Conservation (phyloP, 2,329 filamentous ascomycete genomes). For the Pseudogymnoascus sp. region DNA sequence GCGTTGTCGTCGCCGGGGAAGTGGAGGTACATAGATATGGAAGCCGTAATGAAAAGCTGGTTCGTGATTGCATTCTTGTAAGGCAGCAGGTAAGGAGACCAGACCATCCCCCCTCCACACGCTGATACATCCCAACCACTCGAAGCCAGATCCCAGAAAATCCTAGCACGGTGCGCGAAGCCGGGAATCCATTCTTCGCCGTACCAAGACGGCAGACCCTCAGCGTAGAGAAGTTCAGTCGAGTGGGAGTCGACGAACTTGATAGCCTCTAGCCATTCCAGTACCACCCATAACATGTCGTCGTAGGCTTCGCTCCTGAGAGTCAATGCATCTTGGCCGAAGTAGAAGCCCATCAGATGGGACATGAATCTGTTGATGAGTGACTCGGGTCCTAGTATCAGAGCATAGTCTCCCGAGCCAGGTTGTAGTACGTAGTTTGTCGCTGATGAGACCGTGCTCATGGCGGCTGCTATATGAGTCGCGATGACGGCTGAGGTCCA, state of each 20-base stretch:
- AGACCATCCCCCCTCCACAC: conserved; percentile 83
- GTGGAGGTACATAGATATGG: conserved; percentile 80
- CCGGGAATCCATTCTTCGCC: conserved; percentile 66
- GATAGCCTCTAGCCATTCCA: conserved; percentile 80
- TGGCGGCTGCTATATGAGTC: conserved; percentile 68
- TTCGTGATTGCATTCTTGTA: conserved; percentile 99
- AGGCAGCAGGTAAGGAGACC: conserved; percentile 71
- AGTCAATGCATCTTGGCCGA: conserved; percentile 74
- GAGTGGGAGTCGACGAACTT: conserved; percentile 68
- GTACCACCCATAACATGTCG: conserved; percentile 91
- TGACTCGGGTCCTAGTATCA: conserved; percentile 55
- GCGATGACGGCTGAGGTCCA: conserved; percentile 86
- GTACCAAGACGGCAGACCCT: conserved; percentile 53
- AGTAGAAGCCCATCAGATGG: conserved; percentile 72
- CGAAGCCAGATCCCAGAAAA: conserved; percentile 78
- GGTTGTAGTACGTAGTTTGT: conserved; percentile 34
- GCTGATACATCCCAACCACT: conserved; percentile 74
- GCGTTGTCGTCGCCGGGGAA: conserved; percentile 74
- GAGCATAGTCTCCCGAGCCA: conserved; percentile 12
- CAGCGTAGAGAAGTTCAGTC: conserved; percentile 47
- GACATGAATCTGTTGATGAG: conserved; percentile 77
- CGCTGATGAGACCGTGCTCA: conserved; percentile 62
- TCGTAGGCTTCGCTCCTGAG: conserved; percentile 78
- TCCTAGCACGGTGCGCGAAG: conserved; percentile 73
- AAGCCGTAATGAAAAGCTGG: conserved; percentile 78